Percentiles rank a stretch among this genome's conserved stretches.
phyloP scores from a whole-genome alignment of 73 alveolate species.

The Paraurostyla sp. region DNA sequence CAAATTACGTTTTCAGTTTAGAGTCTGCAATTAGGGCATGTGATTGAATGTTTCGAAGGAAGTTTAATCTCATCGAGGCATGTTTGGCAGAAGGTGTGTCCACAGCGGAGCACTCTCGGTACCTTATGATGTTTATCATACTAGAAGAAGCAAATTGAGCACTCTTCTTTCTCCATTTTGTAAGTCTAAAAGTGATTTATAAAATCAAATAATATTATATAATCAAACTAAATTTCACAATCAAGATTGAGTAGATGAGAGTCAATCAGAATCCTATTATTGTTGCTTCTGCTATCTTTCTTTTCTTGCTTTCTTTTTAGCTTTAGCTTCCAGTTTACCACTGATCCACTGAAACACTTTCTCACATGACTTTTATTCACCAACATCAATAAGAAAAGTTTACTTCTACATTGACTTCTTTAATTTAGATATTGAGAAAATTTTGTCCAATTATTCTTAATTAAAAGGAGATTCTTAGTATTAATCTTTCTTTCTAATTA shows the following conservation, averaged over 20 bases:
- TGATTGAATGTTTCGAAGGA: constrained; percentile 41
- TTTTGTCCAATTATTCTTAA: constrained; percentile 32
- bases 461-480: constrained; percentile 38
- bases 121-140: constrained; percentile 81
- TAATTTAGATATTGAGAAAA: not conserved
- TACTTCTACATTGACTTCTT: constrained; percentile 23
- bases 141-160: constrained; percentile 85
- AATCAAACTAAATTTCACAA: not conserved
- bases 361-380: constrained; percentile 51
- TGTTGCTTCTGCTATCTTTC: not conserved
- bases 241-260: not conserved
- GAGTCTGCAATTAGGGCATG: constrained; percentile 71
- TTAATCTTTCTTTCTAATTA: not conserved
- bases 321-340: not conserved
- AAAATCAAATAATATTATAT: not conserved
- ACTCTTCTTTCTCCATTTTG: constrained; percentile 73
- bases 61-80: constrained; percentile 73
- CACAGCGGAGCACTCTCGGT: constrained; percentile 87
- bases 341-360: constrained; percentile 47
- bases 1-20: constrained; percentile 48
- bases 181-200: not conserved
- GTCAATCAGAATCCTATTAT: not conserved
- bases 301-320: not conserved
- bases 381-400: constrained; percentile 32
- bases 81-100: constrained; percentile 87